Evolutionary conservation across 78 protist genomes (phyloP).

Genomic region (Isochrysis galbana): DNA sequence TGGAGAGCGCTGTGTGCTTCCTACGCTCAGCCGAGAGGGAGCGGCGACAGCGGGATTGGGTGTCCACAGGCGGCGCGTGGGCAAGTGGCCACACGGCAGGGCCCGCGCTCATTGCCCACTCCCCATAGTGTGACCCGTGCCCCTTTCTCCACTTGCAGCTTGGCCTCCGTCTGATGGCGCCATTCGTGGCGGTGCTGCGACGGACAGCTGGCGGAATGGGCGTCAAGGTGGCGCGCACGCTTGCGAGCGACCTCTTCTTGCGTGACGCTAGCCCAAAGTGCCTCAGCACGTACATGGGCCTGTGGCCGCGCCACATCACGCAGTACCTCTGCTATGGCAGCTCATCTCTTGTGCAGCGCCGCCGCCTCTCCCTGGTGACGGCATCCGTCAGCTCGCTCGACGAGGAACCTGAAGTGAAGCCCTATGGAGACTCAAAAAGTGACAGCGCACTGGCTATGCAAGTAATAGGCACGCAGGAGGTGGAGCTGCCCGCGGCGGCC

Average conservation of each 20-base stretch:
- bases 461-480: background rate
- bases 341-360: background rate
- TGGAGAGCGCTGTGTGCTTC: no score
- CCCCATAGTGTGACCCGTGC: no score
- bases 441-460: background rate
- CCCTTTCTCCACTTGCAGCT: no score
- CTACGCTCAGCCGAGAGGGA: no score
- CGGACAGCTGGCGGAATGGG: background rate
- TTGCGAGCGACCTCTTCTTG: background rate
- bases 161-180: no score
- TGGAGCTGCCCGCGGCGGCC: background rate
- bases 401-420: background rate
- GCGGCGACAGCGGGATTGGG: no score
- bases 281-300: background rate
- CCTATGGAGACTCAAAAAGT: no score
- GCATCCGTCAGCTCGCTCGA: background rate
- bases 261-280: background rate
- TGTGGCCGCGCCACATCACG: background rate
- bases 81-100: no score
- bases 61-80: no score
- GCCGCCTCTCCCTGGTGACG: background rate
- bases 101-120: no score
- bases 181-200: background rate
- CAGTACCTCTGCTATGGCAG: background rate
- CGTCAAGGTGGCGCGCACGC: background rate